These are phyloP conservation scores for Viola odorata DNA, from an alignment of 345 rosid genomes.

Conservation along the genomic window DNA sequence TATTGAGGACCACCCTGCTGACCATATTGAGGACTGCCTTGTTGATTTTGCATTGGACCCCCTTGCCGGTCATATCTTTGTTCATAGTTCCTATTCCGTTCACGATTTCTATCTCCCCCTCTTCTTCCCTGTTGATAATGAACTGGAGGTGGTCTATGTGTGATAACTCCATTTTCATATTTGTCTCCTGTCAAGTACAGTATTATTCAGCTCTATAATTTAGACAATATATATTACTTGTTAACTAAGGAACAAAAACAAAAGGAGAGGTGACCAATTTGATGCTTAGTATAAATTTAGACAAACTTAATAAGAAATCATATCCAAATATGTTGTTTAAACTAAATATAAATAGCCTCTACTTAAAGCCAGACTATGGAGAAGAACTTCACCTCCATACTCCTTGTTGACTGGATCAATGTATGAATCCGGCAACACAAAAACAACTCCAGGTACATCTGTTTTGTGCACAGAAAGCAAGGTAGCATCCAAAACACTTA, in stretches of 20 bases:
- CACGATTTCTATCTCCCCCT: constrained; percentile 35
- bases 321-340: too few relatives aligned
- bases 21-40: constrained; percentile 3
- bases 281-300: not conserved
- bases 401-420: constrained; percentile 83
- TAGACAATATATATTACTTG: not conserved
- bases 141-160: constrained; percentile 73
- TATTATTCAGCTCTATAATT: not conserved
- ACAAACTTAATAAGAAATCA: not conserved
- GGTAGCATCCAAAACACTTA: constrained; percentile 7
- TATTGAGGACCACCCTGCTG: constrained; percentile 35
- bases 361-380: not conserved
- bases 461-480: constrained; percentile 16
- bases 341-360: too few relatives aligned
- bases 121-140: constrained; percentile 39
- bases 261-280: not conserved
- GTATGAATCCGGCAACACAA: constrained; percentile 86
- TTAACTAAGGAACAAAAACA: not conserved
- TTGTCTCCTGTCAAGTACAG: constrained; percentile 59
- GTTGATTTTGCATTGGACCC: not conserved
- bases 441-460: constrained; percentile 83
- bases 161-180: constrained; percentile 76
- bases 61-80: constrained; percentile 23
- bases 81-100: constrained; percentile 33
- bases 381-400: constrained; percentile 68